These are phyloP conservation scores for Saccharata proteae DNA, from an alignment of 2,329 filamentous ascomycete genomes.

Conservation along the genomic window DNA sequence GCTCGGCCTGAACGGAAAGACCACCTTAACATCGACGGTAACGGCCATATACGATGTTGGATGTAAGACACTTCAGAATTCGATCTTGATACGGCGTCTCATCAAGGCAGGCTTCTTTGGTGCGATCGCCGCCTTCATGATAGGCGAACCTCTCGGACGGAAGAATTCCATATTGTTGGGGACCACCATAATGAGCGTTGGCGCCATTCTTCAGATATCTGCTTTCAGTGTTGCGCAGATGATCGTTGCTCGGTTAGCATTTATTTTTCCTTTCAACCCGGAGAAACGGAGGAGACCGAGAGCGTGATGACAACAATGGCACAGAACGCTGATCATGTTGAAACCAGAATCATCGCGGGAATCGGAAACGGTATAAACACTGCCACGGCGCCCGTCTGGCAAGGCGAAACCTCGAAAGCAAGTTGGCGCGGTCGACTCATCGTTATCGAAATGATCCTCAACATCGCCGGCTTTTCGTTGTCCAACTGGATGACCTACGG, in stretches of 20 bases:
- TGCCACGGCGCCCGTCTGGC: slow-evolving; percentile 39
- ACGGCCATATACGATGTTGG: slow-evolving; percentile 49
- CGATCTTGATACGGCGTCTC: no score
- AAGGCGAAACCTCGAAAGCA: slow-evolving; percentile 35
- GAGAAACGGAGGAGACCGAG: no score
- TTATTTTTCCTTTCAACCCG: not conserved
- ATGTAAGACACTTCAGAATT: no score
- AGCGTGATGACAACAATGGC: no score
- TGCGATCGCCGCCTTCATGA: slow-evolving; percentile 35
- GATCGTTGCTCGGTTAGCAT: slow-evolving; percentile 31
- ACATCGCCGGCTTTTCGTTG: slow-evolving; percentile 38
- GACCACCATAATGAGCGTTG: slow-evolving; percentile 36
- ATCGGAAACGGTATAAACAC: slow-evolving; percentile 43
- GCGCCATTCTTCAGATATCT: slow-evolving; percentile 36
- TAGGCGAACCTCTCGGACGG: slow-evolving; percentile 37
- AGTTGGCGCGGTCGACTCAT: slow-evolving; percentile 33
- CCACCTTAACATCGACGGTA: slow-evolving; percentile 33
- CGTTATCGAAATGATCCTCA: slow-evolving; percentile 38
- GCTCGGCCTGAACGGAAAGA: slow-evolving; percentile 32
- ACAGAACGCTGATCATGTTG: not conserved
- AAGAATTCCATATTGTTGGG: slow-evolving; percentile 37
- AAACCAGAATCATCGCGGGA: slow-evolving; percentile 29
- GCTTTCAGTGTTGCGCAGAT: slow-evolving; percentile 36
- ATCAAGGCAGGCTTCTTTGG: no score
- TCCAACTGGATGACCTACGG: slow-evolving; percentile 43